Conservation (phyloP, 768 basidiomycete species). For the Lactifluus pinguis region DNA sequence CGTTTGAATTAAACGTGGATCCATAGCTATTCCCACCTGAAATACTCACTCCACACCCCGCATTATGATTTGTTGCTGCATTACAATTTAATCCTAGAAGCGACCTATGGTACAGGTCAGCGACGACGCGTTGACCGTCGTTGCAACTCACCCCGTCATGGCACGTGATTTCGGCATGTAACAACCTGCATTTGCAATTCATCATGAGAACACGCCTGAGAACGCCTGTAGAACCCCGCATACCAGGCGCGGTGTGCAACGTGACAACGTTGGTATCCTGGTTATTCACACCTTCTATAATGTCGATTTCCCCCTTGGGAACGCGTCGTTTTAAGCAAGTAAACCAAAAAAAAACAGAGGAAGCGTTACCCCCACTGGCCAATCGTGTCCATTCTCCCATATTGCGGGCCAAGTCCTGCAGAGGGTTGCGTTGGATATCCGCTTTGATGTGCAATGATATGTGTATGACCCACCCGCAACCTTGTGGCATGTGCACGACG, state of each 20-base stretch:
- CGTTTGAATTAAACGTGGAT: constrained; percentile 44
- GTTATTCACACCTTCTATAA: constrained; percentile 52
- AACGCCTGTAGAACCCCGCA: neutral
- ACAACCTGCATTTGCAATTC: constrained; percentile 31
- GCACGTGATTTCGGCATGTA: constrained; percentile 39
- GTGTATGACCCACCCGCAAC: constrained; percentile 37
- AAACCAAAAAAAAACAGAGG: neutral
- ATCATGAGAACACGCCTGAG: neutral
- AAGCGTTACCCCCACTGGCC: constrained; percentile 37
- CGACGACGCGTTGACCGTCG: neutral
- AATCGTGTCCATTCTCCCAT: constrained; percentile 42
- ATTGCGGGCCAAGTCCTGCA: constrained; percentile 43
- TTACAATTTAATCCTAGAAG: constrained; percentile 40
- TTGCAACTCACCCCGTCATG: constrained; percentile 36
- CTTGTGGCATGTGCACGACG: constrained; percentile 51
- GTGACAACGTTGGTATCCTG: constrained; percentile 42
- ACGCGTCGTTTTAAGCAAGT: constrained; percentile 15
- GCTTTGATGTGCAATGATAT: constrained; percentile 12
- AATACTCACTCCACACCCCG: constrained; percentile 45
- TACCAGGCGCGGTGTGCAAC: constrained; percentile 42
- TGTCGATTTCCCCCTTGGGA: constrained; percentile 43
- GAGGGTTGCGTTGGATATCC: neutral
- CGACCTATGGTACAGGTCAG: constrained; percentile 14
- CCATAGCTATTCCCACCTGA: constrained; percentile 41
- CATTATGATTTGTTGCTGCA: constrained; percentile 37